phyloP scores from a whole-genome alignment of 2,329 filamentous ascomycete species.

The Colletotrichum sp. region DNA sequence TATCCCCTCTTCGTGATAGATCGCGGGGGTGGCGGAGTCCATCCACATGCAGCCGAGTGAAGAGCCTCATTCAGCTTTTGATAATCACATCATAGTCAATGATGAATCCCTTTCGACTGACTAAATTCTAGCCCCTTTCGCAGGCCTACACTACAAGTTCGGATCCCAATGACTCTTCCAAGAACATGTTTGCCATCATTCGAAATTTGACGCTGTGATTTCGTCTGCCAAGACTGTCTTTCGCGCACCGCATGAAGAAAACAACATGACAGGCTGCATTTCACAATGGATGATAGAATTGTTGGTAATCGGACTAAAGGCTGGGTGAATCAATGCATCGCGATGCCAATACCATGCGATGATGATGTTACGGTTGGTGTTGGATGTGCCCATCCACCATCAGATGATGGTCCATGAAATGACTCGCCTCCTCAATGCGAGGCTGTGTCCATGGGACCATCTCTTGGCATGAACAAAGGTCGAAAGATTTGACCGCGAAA shows the following conservation, averaged over 20 bases:
- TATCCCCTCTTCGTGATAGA: background rate
- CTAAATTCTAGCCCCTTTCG: background rate
- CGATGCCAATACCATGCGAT: background rate
- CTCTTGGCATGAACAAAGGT: background rate
- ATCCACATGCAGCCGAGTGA: background rate
- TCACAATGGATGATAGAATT: conserved; percentile 2
- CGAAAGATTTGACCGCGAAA: background rate
- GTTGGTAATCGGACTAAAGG: background rate
- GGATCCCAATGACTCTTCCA: background rate
- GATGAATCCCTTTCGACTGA: background rate
- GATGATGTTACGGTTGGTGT: background rate
- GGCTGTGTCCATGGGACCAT: background rate
- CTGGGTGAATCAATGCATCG: background rate
- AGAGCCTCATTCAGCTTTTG: background rate
- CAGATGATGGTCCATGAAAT: background rate
- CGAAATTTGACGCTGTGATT: background rate
- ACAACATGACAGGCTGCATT: background rate
- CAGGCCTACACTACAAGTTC: background rate
- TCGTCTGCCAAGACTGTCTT: background rate
- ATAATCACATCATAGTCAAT: background rate
- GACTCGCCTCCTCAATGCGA: conserved; percentile 3
- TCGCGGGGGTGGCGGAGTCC: background rate
- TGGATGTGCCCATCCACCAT: background rate
- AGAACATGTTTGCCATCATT: background rate
- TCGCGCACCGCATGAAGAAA: background rate